phyloP scores from a whole-genome alignment of 2,329 filamentous ascomycete genomes.

The Periconia sp. region DNA sequence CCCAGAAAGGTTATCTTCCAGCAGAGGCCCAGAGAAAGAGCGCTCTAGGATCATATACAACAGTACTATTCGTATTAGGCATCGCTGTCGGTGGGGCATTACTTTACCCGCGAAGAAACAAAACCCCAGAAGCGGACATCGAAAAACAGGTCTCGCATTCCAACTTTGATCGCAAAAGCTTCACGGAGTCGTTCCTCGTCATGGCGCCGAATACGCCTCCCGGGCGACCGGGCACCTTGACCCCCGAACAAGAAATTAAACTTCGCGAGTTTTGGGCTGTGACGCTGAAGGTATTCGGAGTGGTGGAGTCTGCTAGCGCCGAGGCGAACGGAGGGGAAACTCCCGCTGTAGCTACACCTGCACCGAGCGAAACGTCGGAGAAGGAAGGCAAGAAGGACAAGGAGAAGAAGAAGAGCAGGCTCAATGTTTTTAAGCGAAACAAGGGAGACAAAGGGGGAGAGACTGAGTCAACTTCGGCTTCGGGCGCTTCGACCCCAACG shows the following conservation, averaged over 20 bases:
- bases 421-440: slow-evolving; percentile 64
- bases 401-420: slow-evolving; percentile 75
- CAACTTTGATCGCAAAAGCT: slow-evolving; percentile 21
- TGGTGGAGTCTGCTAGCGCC: slow-evolving; percentile 46
- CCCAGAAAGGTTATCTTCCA: slow-evolving; percentile 14
- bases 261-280: slow-evolving; percentile 83
- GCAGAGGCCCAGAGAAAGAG: slow-evolving; percentile 20
- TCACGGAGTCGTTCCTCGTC: slow-evolving; percentile 35
- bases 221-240: slow-evolving; percentile 83
- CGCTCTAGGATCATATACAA: slow-evolving; percentile 27
- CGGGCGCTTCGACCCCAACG: slow-evolving; percentile 19
- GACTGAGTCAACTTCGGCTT: slow-evolving; percentile 25
- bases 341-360: slow-evolving; percentile 5
- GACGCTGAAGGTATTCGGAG: slow-evolving; percentile 74
- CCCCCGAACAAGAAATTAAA: slow-evolving; percentile 85
- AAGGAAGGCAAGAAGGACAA: slow-evolving; percentile 57
- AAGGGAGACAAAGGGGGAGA: slow-evolving; percentile 60
- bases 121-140: slow-evolving; percentile 8
- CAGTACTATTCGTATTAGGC: slow-evolving; percentile 27
- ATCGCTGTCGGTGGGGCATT: slow-evolving; percentile 38
- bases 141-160: slow-evolving; percentile 9
- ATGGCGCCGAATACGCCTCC: slow-evolving; percentile 54
- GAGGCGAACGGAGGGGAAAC: slow-evolving; percentile 24
- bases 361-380: slow-evolving; percentile 15
- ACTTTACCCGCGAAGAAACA: slow-evolving; percentile 23